Percentiles rank a stretch among this genome's conserved stretches.
Evolutionary conservation across 805 yeast species (phyloP).

Genomic region (Komagataella populi): DNA sequence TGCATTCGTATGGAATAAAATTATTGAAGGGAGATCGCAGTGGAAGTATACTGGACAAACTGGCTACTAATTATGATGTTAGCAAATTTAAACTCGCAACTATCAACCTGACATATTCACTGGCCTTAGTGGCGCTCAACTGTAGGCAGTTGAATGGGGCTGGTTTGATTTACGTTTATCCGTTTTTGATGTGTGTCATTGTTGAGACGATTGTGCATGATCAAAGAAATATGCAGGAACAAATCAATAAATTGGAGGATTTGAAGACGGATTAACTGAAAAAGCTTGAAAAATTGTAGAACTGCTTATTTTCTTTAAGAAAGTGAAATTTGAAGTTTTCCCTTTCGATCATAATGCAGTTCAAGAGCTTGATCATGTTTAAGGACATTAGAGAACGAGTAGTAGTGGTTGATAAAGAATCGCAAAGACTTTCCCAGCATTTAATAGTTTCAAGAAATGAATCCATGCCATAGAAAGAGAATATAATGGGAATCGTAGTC

Average conservation of each 20-base stretch:
- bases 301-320: slow-evolving; percentile 1
- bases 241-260: not conserved
- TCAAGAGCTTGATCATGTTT: slow-evolving; percentile 7
- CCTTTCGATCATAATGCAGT: slow-evolving; percentile 12
- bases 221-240: not conserved
- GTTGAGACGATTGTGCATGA: not conserved
- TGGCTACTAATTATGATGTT: not conserved
- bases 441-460: not conserved
- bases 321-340: slow-evolving; percentile 11
- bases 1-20: slow-evolving; percentile 5
- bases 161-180: not conserved
- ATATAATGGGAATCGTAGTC: slow-evolving; percentile 13
- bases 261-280: slow-evolving; percentile 2
- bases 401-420: not conserved
- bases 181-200: not conserved
- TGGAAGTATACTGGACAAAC: not conserved
- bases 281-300: slow-evolving; percentile 4
- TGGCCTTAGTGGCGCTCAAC: not conserved
- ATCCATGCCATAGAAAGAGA: slow-evolving; percentile 9
- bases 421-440: slow-evolving; percentile 1
- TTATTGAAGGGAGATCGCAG: not conserved
- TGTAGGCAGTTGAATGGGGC: not conserved
- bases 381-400: slow-evolving; percentile 6
- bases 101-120: not conserved
- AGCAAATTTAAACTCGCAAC: not conserved